phyloP scores from a whole-genome alignment of 306 rosid species.

The Purshia tridentata region DNA sequence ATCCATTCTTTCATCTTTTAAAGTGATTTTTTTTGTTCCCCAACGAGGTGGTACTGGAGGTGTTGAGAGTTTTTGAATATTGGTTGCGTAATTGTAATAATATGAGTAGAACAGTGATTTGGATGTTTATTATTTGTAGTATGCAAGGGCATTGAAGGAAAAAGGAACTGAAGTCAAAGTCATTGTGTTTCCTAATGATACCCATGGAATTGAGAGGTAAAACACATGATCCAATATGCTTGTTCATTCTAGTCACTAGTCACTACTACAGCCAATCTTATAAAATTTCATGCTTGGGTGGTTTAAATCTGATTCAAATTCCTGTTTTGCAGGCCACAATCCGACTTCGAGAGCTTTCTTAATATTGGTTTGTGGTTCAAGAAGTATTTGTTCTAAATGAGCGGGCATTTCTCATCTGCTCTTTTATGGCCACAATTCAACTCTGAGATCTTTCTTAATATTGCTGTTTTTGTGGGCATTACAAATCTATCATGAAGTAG shows the following conservation, averaged over 20 bases:
- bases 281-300: background rate
- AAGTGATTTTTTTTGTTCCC: background rate
- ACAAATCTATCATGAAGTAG: too few species aligned
- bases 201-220: constrained; percentile 76
- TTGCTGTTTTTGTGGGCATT: background rate
- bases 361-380: constrained; percentile 85
- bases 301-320: background rate
- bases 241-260: constrained; percentile 6
- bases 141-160: constrained; percentile 72
- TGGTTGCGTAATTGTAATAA: background rate
- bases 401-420: constrained; percentile 5
- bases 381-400: constrained; percentile 66
- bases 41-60: background rate
- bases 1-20: background rate
- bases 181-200: constrained; percentile 74
- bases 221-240: constrained; percentile 11
- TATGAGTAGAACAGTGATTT: background rate
- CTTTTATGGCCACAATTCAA: background rate
- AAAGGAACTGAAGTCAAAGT: constrained; percentile 67
- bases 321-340: constrained; percentile 64
- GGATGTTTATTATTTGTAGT: constrained; percentile 49
- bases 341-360: constrained; percentile 83
- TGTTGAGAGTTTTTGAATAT: background rate
- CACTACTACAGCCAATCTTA: background rate
- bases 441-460: too few species aligned